These are phyloP conservation scores for Colletotrichum liaoningense DNA, from an alignment of 2,329 filamentous ascomycete genomes.

Conservation along the genomic window DNA sequence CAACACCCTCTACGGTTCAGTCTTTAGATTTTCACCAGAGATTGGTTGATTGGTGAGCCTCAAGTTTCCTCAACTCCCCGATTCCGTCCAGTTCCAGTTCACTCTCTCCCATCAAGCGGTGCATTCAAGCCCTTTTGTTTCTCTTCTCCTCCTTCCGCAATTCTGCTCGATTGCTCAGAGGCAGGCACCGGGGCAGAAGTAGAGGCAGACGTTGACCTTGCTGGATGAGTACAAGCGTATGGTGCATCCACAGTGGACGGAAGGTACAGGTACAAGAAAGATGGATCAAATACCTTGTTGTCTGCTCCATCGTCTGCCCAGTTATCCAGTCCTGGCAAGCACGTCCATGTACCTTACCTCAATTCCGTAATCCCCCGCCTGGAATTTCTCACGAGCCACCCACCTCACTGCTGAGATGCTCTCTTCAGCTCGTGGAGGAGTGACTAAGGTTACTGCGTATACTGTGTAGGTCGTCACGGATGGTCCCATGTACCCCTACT, in stretches of 20 bases:
- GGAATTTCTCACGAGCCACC: too few species aligned
- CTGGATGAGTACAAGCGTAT: background rate
- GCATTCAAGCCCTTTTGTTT: background rate
- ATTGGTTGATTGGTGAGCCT: slow-evolving; percentile 22
- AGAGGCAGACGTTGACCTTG: background rate
- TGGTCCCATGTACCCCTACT: slow-evolving; percentile 2
- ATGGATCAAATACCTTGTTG: background rate
- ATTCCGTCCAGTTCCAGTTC: background rate
- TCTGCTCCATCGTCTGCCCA: slow-evolving; percentile 4
- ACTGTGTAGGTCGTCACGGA: background rate
- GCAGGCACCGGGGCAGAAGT: background rate
- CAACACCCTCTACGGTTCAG: background rate
- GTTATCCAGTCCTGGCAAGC: background rate
- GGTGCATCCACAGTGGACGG: background rate
- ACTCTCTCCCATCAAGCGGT: background rate
- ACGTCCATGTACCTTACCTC: background rate
- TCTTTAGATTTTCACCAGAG: background rate
- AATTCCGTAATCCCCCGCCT: too few species aligned
- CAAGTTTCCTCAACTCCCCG: slow-evolving; percentile 4
- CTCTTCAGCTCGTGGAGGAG: background rate
- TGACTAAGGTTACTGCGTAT: background rate
- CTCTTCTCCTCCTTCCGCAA: background rate
- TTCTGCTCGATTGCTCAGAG: background rate
- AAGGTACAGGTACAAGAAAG: background rate
- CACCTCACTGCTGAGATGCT: background rate